Evolutionary conservation across 768 basidiomycete species (phyloP).

Genomic region (Cytidiella melzeri): DNA sequence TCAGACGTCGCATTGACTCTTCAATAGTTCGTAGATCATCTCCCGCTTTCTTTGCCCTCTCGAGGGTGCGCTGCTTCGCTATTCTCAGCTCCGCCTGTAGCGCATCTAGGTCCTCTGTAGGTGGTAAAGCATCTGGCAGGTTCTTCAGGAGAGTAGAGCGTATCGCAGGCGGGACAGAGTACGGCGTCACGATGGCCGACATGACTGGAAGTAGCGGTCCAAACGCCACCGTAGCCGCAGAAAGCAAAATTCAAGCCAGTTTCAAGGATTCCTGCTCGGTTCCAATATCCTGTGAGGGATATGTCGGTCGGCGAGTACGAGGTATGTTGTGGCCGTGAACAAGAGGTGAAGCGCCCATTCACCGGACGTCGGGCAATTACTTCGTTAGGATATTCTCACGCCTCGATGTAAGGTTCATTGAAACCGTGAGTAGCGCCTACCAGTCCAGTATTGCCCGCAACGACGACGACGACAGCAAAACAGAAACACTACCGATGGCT

Average conservation of each 20-base stretch:
- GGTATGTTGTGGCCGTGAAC: conserved; percentile 11
- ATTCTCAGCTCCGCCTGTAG: conserved; percentile 56
- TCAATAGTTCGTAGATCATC: conserved; percentile 71
- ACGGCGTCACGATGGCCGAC: conserved; percentile 56
- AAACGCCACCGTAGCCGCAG: not conserved
- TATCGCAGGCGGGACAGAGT: conserved; percentile 39
- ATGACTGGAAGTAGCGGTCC: conserved; percentile 30
- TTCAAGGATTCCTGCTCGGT: conserved; percentile 1
- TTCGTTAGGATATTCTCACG: not conserved
- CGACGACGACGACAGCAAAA: too few relatives aligned
- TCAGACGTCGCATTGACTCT: conserved; percentile 70
- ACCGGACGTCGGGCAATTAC: conserved; percentile 3
- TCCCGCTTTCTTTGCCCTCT: conserved; percentile 67
- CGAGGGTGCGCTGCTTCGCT: conserved; percentile 47
- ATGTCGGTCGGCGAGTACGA: not conserved
- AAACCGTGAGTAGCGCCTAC: too few relatives aligned
- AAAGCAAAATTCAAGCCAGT: not conserved
- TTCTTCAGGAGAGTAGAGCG: conserved; percentile 59
- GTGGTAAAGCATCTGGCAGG: conserved; percentile 59
- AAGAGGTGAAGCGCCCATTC: conserved; percentile 8
- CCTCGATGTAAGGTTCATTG: too few relatives aligned
- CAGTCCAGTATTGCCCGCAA: too few relatives aligned
- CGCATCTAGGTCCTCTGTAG: conserved; percentile 63
- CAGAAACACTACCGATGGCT: too few relatives aligned
- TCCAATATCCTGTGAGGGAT: not conserved